phyloP scores from a whole-genome alignment of 306 rosid genomes.

The Ceratonia siliqua region DNA sequence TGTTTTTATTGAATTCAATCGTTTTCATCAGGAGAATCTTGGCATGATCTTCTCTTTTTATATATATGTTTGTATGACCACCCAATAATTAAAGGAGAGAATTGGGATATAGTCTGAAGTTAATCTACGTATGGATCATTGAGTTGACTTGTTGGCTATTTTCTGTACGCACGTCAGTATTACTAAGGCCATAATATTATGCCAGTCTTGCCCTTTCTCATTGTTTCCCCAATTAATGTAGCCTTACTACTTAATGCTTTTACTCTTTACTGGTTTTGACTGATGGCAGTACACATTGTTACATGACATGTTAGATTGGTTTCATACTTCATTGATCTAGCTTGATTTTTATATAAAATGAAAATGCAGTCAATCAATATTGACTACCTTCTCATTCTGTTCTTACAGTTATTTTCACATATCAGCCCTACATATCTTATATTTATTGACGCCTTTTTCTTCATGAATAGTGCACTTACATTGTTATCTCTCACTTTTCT shows the following conservation, averaged over 20 bases:
- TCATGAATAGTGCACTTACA: neutral
- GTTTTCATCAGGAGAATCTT: neutral
- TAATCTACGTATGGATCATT: neutral
- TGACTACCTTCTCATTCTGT: neutral
- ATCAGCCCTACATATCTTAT: neutral
- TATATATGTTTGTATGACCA: neutral
- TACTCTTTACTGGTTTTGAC: neutral
- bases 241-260: neutral
- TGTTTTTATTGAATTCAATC: neutral
- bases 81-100: neutral
- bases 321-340: neutral
- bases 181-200: neutral
- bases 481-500: neutral
- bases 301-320: neutral
- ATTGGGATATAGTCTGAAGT: neutral
- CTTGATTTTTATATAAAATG: neutral
- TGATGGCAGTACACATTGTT: neutral
- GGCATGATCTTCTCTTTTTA: neutral
- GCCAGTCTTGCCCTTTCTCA: neutral
- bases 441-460: neutral
- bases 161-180: neutral
- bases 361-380: neutral
- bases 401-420: neutral
- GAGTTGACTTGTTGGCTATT: slow-evolving; percentile 3
- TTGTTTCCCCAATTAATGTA: neutral